Evolutionary conservation across 371 early-diverging fungal species (phyloP).

Genomic region (Lichtheimia hyalospora): DNA sequence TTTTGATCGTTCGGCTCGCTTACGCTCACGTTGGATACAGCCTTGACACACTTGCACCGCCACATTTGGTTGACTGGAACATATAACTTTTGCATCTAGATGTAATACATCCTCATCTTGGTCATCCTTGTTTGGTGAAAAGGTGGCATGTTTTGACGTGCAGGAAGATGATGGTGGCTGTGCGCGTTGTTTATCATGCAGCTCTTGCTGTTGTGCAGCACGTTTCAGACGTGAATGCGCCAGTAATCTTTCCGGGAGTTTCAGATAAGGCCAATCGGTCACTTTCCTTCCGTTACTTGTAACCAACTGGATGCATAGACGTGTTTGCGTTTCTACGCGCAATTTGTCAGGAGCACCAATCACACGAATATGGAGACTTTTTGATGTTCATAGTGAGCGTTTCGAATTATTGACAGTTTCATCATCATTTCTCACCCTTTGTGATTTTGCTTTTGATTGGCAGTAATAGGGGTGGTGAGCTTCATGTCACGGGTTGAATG

Average conservation of each 20-base stretch:
- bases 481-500: too few relatives aligned
- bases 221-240: conserved; percentile 57
- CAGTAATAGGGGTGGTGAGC: too few relatives aligned
- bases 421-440: neutral
- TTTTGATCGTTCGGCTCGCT: conserved; percentile 46
- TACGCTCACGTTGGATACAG: conserved; percentile 81
- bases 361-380: conserved; percentile 52
- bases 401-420: conserved; percentile 1
- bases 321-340: conserved; percentile 86
- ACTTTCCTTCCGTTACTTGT: conserved; percentile 65
- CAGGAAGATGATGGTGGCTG: too few relatives aligned
- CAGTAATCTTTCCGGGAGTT: conserved; percentile 68
- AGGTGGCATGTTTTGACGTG: conserved; percentile 9
- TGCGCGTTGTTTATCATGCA: too few relatives aligned
- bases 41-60: conserved; percentile 77
- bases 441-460: too few relatives aligned
- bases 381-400: neutral
- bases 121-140: conserved; percentile 7
- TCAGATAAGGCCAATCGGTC: conserved; percentile 67
- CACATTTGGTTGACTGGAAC: conserved; percentile 73
- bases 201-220: conserved; percentile 6
- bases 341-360: conserved; percentile 84
- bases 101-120: conserved; percentile 31
- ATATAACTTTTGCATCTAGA: conserved; percentile 79
- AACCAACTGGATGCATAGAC: conserved; percentile 73